Conservation (phyloP, 192 early-diverging fungal species). For the Ambispora gerdemannii region DNA sequence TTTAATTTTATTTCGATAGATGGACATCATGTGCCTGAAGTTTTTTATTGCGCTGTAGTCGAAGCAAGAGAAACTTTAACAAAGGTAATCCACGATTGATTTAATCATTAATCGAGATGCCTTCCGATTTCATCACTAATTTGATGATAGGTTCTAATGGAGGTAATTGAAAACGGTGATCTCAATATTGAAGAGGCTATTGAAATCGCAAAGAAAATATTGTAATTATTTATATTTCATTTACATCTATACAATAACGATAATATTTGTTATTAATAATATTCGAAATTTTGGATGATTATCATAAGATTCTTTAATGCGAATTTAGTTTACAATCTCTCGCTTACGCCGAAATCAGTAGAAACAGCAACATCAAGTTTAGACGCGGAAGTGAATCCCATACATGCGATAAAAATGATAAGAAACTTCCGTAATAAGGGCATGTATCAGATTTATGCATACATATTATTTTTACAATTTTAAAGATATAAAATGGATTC, state of each 20-base stretch:
- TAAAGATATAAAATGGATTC: neutral
- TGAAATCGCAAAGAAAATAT: conserved; percentile 15
- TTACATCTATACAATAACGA: neutral
- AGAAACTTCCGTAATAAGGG: too few species aligned
- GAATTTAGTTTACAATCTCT: neutral
- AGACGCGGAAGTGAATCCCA: too few species aligned
- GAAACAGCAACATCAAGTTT: too few species aligned
- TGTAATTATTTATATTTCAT: conserved; percentile 19
- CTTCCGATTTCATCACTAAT: neutral
- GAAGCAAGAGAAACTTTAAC: conserved; percentile 12
- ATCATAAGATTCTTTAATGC: neutral
- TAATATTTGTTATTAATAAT: neutral
- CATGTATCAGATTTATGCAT: too few species aligned
- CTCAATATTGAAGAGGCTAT: conserved; percentile 12
- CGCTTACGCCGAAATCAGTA: neutral
- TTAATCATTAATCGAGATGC: neutral
- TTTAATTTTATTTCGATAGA: neutral
- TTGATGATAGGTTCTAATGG: conserved; percentile 6
- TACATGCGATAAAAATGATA: too few species aligned
- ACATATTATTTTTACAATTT: too few species aligned
- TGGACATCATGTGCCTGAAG: conserved; percentile 19
- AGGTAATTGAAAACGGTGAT: conserved; percentile 1
- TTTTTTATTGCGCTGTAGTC: conserved; percentile 20
- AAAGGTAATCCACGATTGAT: neutral
- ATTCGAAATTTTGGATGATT: too few species aligned